Evolutionary conservation across 306 rosid species (phyloP), one percentile per base, ranked within the genome.

Genomic region (Cicer judaicum): DNA sequence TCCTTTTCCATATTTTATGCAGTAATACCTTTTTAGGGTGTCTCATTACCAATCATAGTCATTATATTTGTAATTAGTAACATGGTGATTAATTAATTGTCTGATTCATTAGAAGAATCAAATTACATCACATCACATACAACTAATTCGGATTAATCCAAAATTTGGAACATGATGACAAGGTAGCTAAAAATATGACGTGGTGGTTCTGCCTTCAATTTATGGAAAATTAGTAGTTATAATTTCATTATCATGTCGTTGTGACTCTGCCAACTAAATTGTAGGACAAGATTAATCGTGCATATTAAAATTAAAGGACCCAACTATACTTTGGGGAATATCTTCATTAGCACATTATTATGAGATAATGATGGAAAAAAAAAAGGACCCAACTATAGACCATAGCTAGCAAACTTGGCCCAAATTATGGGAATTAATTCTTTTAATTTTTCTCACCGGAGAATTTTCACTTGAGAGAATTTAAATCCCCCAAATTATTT

Each of bases 41-140:
- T 79, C 48, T 74, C 75, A 60, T 63, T 70, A 14, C 24, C 83
- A 77, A 70, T 82, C 81, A 59, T 53, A 55, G 10, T 77, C 77
- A 15, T 24, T 24, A 24, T 21, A 1, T 21, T 63, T 61, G 44
- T 10, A 66, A 39, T 38, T 54, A 52, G n/a, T 40, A 41, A 50
- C 16, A 54, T 34, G 7, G 46, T 53, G 40, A 40, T 55, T 73
- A n/a, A n/a, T n/a, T 18, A 24, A 40, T 48, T 69, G 46, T 75
- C 12, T 19, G 11, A 10, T 65, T 44, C 53, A 62, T 69, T 52
- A 54, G 64, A 78, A 69, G 41, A 69, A 6, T 41, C 44, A 8
- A 24, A 24, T 24, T 3, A 24, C 34, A 24, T 24, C 34, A 24
- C 34, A 74, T 74, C 68, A 65, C 47, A 46, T 21, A 21, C 54